Conservation (phyloP, 2,329 filamentous ascomycete genomes). For the Monilinia aucupariae region DNA sequence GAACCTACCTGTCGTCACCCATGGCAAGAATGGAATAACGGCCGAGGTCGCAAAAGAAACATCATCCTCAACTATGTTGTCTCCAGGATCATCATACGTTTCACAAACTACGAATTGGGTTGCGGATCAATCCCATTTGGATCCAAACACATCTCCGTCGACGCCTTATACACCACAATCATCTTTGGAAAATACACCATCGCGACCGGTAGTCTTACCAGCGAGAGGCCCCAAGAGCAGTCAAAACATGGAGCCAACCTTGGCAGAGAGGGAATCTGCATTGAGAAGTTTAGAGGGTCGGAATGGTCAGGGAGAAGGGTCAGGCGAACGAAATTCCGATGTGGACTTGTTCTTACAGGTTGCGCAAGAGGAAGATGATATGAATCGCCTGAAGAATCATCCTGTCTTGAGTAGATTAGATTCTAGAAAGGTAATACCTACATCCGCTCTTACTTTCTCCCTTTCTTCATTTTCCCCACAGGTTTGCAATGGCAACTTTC, state of each 20-base stretch:
- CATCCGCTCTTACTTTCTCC: background rate
- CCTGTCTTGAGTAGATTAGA: slow-evolving; percentile 21
- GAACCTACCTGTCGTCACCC: slow-evolving; percentile 16
- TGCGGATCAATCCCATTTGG: slow-evolving; percentile 26
- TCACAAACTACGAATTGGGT: slow-evolving; percentile 31
- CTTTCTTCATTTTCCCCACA: too few relatives aligned
- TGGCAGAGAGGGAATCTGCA: slow-evolving; percentile 19
- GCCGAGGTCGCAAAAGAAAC: slow-evolving; percentile 22
- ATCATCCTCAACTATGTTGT: slow-evolving; percentile 30
- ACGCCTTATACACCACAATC: slow-evolving; percentile 11
- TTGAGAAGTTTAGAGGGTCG: slow-evolving; percentile 29
- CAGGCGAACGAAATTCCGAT: slow-evolving; percentile 32
- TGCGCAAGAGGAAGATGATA: slow-evolving; percentile 32
- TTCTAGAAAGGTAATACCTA: slow-evolving; percentile 28
- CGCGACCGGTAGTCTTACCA: slow-evolving; percentile 29
- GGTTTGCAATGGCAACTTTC: background rate
- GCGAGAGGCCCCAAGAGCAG: slow-evolving; percentile 31
- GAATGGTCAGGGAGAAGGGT: slow-evolving; percentile 19
- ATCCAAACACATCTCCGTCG: slow-evolving; percentile 4
- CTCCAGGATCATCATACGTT: slow-evolving; percentile 24
- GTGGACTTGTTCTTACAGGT: slow-evolving; percentile 34
- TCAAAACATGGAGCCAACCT: slow-evolving; percentile 27
- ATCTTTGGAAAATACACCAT: slow-evolving; percentile 18
- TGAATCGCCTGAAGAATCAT: slow-evolving; percentile 20
- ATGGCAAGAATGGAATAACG: slow-evolving; percentile 20